Base-by-base conservation (phyloP, 164 flowering plant genomes). In the Dillenia suffruticosa region DNA sequence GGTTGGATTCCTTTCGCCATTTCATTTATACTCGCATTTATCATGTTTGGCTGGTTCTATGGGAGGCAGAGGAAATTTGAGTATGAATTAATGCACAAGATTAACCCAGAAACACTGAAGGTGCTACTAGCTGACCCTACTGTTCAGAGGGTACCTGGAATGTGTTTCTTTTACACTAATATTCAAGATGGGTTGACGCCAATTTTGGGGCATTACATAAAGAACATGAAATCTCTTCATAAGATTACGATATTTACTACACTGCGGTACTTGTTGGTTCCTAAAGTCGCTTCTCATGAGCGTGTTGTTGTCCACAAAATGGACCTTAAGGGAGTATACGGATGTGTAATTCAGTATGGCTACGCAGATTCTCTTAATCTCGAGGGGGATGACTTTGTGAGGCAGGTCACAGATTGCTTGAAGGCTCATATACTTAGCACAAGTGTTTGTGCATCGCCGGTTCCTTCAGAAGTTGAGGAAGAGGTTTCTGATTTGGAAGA, bases 1-100 rank as follows among this genome's bases (percentile, higher is more conserved):
- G 95, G 97, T 56, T 90, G 95, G 95, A 71, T 88, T 19, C 92
- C 95, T n/a, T 86, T 90, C 55, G 97, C 88, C 71, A 88, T 90
- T 54, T 86, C 95, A 12, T 45, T 86, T 22, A 62, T 86, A 60
- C 90, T 90, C 32, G 88, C 90, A 17, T 70, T 86, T 59, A 76
- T 88, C 19, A 90, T 90, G 97, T 90, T 86, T 65, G 86, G 84
- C 12, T 90, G 97, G 97, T 85, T 76, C 65, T 80, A 90, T 59
- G 97, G 92, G 54, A 76, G 92, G 67, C 88, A 86, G 67, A 84
- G 81, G 63, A 88, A 88, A 77, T 46, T 81, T 3, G 82, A 88
- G 15, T 86, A 84, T 65, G 97, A 90, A 62, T 59, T 78, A 66
- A 74, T 76, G 46, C 83, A 86, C 70, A 82, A 79, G 69, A 79